A percentile compares a stretch with the other conserved stretches of the same genome.
Conservation (phyloP, 257 asterid genomes). For the Gardenia jasminoides region DNA sequence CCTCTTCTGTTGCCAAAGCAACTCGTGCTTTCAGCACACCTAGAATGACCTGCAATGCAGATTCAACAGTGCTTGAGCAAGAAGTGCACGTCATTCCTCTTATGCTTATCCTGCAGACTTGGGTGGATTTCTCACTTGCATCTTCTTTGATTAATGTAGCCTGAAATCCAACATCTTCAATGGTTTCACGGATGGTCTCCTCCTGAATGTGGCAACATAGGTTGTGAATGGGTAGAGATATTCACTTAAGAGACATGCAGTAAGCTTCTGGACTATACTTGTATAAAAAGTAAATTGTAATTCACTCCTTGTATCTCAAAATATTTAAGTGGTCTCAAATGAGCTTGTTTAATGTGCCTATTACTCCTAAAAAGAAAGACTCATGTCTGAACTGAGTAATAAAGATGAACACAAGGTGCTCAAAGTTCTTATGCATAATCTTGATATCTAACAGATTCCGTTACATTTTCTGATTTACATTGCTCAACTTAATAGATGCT, state of each 20-base stretch:
- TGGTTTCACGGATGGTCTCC: slow-evolving; percentile 37
- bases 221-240: neutral
- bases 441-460: neutral
- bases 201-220: slow-evolving; percentile 15
- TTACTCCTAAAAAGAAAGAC: neutral
- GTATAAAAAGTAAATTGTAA: neutral
- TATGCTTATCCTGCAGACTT: slow-evolving; percentile 38
- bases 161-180: slow-evolving; percentile 43
- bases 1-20: slow-evolving; percentile 46
- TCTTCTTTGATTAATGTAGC: slow-evolving; percentile 29
- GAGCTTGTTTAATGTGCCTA: neutral
- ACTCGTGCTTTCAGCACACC: slow-evolving; percentile 39
- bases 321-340: neutral
- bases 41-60: slow-evolving; percentile 29
- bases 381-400: neutral
- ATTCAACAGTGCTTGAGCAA: slow-evolving; percentile 40
- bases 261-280: neutral
- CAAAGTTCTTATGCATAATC: neutral
- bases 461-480: neutral
- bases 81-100: slow-evolving; percentile 49
- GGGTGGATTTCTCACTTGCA: slow-evolving; percentile 26
- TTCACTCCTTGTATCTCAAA: neutral
- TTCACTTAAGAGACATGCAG: neutral
- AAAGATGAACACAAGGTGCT: too few relatives aligned
- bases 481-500: neutral